Evolutionary conservation across 1,139 yeast species (phyloP), one percentile per base, ranked within the genome.

Genomic region (Lodderomyces oxycetoniae): DNA sequence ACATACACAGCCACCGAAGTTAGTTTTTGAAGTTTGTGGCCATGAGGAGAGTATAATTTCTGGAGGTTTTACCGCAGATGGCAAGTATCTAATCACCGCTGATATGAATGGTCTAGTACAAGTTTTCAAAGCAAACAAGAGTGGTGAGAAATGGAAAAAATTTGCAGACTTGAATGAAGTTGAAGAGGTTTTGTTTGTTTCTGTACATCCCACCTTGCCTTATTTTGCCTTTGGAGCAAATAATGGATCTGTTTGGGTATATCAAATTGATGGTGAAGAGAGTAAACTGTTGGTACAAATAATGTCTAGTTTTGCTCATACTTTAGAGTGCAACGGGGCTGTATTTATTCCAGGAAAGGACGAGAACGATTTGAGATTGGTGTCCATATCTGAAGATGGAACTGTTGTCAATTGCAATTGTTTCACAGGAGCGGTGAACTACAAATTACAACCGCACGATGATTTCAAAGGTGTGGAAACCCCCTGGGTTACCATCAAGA

Each of bases 241-340:
- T 8, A 96, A 89, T 56, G 97, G 98, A 2, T 81, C 95, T 0
- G 95, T 89, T 10, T 91, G 96, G 95, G 88, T 84, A 21, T 91
- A 87, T 55, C 84, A 82, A 49, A 71, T 88, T 31, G 81, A 77
- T 44, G 81, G 77, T 44, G 74, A 74, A 28, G 52, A 57, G 11
- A 58, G 70, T 32, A 72, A 72, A 36, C 59, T 71, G n/a, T 56
- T 79, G 38, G 81, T 73, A 29, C 86, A 81, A 54, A 61, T 87
- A 30, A 80, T 88, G 75, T 77, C 88, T 30, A 91, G 94, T 17
- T 82, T 77, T 53, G 76, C 80, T 22, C 96, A 86, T 61, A 79
- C 84, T 41, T 63, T 74, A 45, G 93, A 87, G 45, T 81, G 91
- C 53, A 79, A 87, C 31, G 76, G 71, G 39, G 96, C 96, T 35